Evolutionary conservation across 148 eudicot species (phyloP), one percentile per base, ranked within the genome.

Genomic region (Limonium bicolor): DNA sequence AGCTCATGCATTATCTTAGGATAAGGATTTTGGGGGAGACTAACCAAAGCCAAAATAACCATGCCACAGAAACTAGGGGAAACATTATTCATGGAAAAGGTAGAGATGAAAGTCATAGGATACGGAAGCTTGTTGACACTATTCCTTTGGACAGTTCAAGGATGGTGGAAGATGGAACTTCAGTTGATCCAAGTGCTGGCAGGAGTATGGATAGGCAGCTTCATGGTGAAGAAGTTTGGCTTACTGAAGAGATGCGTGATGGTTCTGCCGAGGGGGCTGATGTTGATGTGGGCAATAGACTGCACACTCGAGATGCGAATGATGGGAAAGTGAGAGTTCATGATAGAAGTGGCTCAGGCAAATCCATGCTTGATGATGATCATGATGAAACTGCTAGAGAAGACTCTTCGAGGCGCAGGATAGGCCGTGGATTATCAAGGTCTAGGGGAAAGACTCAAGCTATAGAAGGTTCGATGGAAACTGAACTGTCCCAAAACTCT

Each of bases 1-100:
- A 78, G 74, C 70, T 90, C 36, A 90, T 90, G 93, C 88, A 79
- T 37, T 85, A 71, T 63, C 82, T 90, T 55, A 95, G 99, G 7
- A 36, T 48, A 46, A 74, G 88, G 59, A 68, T 76, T 34, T 44
- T 90, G 50, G 80, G 93, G 39, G 99, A 90, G 59, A 42, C 72
- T 30, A 60, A 51, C 45, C 41, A 54, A 25, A 69, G 47, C 41
- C 83, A 64, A 32, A 81, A 70, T 34, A 66, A 51, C 48, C 71
- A 63, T 57, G 24, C 20, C 4, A 23, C 38, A 44, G 95, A 77
- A 53, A 71, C 53, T 51, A 88, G 67, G 76, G 65, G 20, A 58
- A 50, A 67, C 24, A 43, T 59, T 26, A 48, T 60, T 48, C 52
- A 45, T 51, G 61, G 56, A 13, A 67, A 76, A 68, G 62, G 65